Evolutionary conservation across 805 yeast species (phyloP).

Genomic region (Yamadazyma scolyti): DNA sequence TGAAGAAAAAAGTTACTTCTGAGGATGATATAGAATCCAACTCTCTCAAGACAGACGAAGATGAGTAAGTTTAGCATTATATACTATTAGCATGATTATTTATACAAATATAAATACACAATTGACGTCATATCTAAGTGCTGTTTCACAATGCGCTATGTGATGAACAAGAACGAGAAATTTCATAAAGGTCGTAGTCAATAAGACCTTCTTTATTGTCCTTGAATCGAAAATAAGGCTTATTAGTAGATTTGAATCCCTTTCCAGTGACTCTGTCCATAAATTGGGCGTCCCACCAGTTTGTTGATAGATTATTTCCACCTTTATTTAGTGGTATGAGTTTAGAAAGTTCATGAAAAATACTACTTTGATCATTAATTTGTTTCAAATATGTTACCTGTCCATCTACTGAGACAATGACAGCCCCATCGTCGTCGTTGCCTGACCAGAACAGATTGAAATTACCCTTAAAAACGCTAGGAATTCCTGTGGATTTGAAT

Average conservation of each 20-base stretch:
- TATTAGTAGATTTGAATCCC: conserved; percentile 32
- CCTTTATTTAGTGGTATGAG: background rate
- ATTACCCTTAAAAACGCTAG: conserved; percentile 25
- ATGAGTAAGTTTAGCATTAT: conserved; percentile 2
- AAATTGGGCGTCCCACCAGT: conserved; percentile 26
- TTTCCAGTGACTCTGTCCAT: conserved; percentile 36
- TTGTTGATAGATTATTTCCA: conserved; percentile 4
- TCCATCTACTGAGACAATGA: conserved; percentile 32
- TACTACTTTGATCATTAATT: conserved; percentile 10
- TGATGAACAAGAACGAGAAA: conserved; percentile 6
- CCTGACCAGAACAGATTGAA: conserved; percentile 12
- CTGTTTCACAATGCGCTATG: conserved; percentile 7
- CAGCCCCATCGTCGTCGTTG: background rate
- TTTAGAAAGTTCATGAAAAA: conserved; percentile 11
- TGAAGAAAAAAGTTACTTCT: conserved; percentile 4
- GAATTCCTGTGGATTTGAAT: conserved; percentile 24
- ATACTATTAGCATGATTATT: background rate
- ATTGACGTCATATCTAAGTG: background rate
- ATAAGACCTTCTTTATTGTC: conserved; percentile 21
- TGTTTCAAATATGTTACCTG: conserved; percentile 22
- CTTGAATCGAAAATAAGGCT: conserved; percentile 30
- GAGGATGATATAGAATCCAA: conserved; percentile 4
- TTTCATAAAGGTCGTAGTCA: conserved; percentile 28
- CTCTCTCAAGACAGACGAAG: conserved; percentile 1
- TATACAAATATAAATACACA: conserved; percentile 1